Evolutionary conservation across 202 grass and related monocot genomes (phyloP).

Genomic region (Thinopyrum obtusiflorum): DNA sequence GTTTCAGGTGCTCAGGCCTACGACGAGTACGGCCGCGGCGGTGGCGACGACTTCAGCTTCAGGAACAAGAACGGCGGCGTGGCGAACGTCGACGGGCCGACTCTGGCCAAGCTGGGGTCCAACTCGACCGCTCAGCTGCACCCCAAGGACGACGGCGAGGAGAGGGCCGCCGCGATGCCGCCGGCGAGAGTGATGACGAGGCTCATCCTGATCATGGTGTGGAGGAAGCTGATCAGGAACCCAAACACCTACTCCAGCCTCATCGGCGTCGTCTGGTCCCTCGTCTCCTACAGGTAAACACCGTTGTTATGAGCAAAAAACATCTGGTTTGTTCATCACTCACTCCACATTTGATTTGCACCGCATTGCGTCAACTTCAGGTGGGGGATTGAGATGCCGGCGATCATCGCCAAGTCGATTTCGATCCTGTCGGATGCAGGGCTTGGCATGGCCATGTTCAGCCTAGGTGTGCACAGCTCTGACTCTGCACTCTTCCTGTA

Average conservation of each 20-base stretch:
- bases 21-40: slow-evolving; percentile 54
- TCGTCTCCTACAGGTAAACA: slow-evolving; percentile 49
- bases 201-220: slow-evolving; percentile 99
- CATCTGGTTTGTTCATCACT: neutral
- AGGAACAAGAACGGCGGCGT: slow-evolving; percentile 45
- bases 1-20: slow-evolving; percentile 42
- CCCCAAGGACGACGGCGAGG: slow-evolving; percentile 61
- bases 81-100: slow-evolving; percentile 60
- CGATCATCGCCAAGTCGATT: slow-evolving; percentile 67
- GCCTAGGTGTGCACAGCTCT: slow-evolving; percentile 47
- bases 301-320: neutral
- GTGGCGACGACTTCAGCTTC: slow-evolving; percentile 69
- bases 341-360: neutral
- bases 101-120: slow-evolving; percentile 81
- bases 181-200: slow-evolving; percentile 87
- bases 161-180: slow-evolving; percentile 54
- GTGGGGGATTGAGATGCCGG: slow-evolving; percentile 80
- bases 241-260: slow-evolving; percentile 96
- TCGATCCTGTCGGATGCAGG: slow-evolving; percentile 69
- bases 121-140: slow-evolving; percentile 89
- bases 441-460: slow-evolving; percentile 98
- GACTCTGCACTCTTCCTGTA: neutral
- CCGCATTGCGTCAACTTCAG: neutral
- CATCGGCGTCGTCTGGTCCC: slow-evolving; percentile 85
- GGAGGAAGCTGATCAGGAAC: slow-evolving; percentile 95